Evolutionary conservation across 305 asterid genomes (phyloP), one percentile per base, ranked within the genome.

Genomic region (Euphrasia arctica): DNA sequence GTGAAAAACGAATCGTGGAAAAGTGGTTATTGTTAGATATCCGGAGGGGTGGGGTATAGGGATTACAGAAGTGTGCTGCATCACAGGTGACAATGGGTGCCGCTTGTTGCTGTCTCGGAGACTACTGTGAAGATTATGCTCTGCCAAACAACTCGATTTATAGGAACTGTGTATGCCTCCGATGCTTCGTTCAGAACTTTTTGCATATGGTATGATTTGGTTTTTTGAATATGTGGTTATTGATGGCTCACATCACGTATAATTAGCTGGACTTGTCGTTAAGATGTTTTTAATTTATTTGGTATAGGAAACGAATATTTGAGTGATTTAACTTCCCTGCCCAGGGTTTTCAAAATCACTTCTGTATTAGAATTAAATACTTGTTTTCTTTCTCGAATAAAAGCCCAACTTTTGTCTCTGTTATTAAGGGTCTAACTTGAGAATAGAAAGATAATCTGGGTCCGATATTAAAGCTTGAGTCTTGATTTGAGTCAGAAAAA

Each of bases 31-130:
- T 54, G 52, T 72, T 65, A 66, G 78, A 70, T 63, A 48, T 54
- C n/a, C 58, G 13, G 58, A 57, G 7, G 64, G 28, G 69, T 36
- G 47, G 74, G 62, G 52, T 65, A 48, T 56, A 66, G 69, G 66
- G 62, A 60, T 72, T 25, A 49, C 48, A 48, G 70, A 64, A 52
- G 69, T 39, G 43, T 39, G 2, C 12, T 62, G 65, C 58, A 62
- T 56, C 41, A 57, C 67, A 58, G 67, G 68, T 57, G 42, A 74
- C 77, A 70, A 92, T 92, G 97, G 97, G 98, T 71, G 81, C 88
- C 72, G 74, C 83, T 58, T 91, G 97, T 77, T 91, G 96, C 83
- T 89, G 96, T 77, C 79, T 84, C 76, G 83, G 82, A 75, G 88
- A 81, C 69, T 97, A 87, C 3, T 89, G 74, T 29, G 96, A 83